phyloP scores from a whole-genome alignment of 169 alveolate species.

The Hepatocystis sp. region DNA sequence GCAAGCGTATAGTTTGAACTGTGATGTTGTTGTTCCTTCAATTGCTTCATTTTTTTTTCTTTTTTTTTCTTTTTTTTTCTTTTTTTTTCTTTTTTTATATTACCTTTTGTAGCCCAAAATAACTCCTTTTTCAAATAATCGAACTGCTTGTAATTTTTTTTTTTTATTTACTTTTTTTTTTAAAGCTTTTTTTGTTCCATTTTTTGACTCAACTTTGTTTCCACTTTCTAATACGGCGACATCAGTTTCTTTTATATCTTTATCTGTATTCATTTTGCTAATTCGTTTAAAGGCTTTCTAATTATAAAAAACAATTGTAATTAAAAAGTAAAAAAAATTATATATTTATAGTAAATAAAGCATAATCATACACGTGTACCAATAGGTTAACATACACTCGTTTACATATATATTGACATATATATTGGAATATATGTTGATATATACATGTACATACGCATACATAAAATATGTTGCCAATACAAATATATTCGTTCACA shows the following conservation, averaged over 20 bases:
- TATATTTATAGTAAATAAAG: too few species aligned
- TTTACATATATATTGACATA: too few species aligned
- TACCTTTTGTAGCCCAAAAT: slow-evolving; percentile 94
- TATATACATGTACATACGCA: too few species aligned
- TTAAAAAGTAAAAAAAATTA: too few species aligned
- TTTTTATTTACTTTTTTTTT: slow-evolving; percentile 50
- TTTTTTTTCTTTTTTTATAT: slow-evolving; percentile 12
- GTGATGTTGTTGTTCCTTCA: too few species aligned
- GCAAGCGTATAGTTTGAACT: too few species aligned
- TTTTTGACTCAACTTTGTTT: slow-evolving; percentile 15
- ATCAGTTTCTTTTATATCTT: slow-evolving; percentile 9
- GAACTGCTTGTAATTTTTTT: slow-evolving; percentile 88
- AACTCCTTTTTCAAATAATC: slow-evolving; percentile 93
- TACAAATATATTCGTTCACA: too few species aligned
- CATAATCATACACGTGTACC: too few species aligned
- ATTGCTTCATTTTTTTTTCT: neutral
- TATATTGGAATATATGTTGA: too few species aligned
- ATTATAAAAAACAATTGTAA: too few species aligned
- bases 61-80: neutral
- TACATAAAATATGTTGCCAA: too few species aligned
- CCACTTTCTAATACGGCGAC: neutral
- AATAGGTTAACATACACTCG: too few species aligned
- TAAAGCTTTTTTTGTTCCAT: slow-evolving; percentile 45
- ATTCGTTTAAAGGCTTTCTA: neutral
- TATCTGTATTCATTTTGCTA: slow-evolving; percentile 26